phyloP scores from a whole-genome alignment of 2,329 filamentous ascomycete species.

The Fusarium sp. region DNA sequence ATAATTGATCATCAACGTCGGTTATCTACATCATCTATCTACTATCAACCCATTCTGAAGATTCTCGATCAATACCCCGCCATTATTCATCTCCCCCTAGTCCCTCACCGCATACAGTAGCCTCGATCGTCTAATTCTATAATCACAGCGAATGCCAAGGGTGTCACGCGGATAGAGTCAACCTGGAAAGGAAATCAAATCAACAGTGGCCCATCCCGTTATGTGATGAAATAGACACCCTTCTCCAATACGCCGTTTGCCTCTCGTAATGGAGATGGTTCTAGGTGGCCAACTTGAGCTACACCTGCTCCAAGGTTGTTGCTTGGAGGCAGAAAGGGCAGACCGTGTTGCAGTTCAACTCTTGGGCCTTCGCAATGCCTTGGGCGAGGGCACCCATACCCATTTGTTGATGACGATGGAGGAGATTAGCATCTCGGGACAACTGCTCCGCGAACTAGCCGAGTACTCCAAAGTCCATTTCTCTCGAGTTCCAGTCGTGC shows the following conservation, averaged over 20 bases:
- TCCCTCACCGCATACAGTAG: conserved; percentile 33
- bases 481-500: conserved; percentile 61
- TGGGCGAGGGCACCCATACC: conserved; percentile 59
- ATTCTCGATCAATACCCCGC: conserved; percentile 21
- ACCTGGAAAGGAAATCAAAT: conserved; percentile 2
- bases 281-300: conserved; percentile 46
- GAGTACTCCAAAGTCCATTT: conserved; percentile 65
- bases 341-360: conserved; percentile 61
- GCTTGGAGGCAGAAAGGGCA: conserved; percentile 64
- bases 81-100: conserved; percentile 2
- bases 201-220: conserved; percentile 16
- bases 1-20: conserved; percentile 14
- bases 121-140: conserved; percentile 28
- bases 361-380: conserved; percentile 59
- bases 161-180: not conserved
- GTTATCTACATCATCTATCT: conserved; percentile 15
- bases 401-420: conserved; percentile 62
- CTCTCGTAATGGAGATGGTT: conserved; percentile 48
- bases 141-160: conserved; percentile 8
- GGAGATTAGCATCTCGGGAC: conserved; percentile 58
- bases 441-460: conserved; percentile 64
- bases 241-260: conserved; percentile 18
- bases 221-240: conserved; percentile 38
- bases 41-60: conserved; percentile 8
- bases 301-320: conserved; percentile 64